These are phyloP conservation scores for Atkinsonella hypoxylon DNA, from an alignment of 2,329 filamentous ascomycete genomes.

Conservation along the genomic window DNA sequence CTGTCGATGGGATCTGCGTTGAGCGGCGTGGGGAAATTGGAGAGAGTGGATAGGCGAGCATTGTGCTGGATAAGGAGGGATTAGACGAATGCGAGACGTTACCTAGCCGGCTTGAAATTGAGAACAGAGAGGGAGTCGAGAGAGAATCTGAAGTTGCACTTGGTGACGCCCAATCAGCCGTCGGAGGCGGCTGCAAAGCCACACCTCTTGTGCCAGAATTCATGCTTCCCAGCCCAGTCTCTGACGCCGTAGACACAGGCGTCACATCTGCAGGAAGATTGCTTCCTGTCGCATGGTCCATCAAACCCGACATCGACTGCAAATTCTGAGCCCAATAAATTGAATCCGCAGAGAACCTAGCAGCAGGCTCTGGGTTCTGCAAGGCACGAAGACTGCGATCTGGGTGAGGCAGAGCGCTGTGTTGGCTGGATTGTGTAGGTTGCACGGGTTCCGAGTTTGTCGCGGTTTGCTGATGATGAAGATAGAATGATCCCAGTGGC, in stretches of 20 bases:
- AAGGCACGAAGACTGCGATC: constrained; percentile 1
- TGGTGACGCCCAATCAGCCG: constrained; percentile 7
- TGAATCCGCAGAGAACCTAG: neutral
- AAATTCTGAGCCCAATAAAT: neutral
- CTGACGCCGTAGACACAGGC: neutral
- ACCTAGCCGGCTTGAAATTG: constrained; percentile 9
- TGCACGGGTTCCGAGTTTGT: neutral
- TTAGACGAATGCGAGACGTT: constrained; percentile 11
- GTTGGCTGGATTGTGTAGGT: constrained; percentile 1
- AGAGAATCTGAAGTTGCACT: constrained; percentile 12
- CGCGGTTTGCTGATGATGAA: neutral
- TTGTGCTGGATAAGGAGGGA: constrained; percentile 8
- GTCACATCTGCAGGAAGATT: neutral
- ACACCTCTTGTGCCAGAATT: neutral
- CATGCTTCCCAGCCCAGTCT: neutral
- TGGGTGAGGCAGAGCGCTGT: constrained; percentile 5
- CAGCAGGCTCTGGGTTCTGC: neutral
- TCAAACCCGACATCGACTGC: neutral
- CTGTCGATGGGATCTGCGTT: constrained; percentile 1
- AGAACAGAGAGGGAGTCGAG: constrained; percentile 8
- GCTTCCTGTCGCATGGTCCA: neutral
- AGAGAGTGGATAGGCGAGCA: constrained; percentile 9
- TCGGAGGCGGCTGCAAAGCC: constrained; percentile 1
- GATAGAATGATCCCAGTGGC: neutral
- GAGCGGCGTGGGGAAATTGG: constrained; percentile 4